A percentile compares a stretch with the other conserved stretches of the same genome.
Conservation (phyloP, 306 rosid genomes). For the Prunus mongolica region DNA sequence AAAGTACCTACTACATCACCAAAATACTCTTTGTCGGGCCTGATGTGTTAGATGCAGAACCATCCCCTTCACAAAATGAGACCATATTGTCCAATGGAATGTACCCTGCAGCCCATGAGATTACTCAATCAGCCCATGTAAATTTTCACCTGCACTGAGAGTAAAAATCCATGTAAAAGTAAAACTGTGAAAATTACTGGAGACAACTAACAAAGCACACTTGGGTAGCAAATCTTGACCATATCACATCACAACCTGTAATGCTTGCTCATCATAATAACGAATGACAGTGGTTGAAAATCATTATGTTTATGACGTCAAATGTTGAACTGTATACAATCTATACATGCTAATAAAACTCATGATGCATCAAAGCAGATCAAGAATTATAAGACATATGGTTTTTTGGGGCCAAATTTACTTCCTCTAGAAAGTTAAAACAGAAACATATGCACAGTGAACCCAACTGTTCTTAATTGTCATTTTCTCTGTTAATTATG, state of each 20-base stretch:
- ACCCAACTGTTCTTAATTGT: background rate
- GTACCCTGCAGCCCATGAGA: too few relatives aligned
- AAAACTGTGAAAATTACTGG: background rate
- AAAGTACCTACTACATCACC: too few relatives aligned
- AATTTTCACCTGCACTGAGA: background rate
- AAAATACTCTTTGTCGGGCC: too few relatives aligned
- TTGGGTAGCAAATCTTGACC: background rate
- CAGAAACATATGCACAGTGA: background rate
- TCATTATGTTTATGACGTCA: background rate
- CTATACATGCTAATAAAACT: background rate
- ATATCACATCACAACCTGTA: background rate
- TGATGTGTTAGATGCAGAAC: too few relatives aligned
- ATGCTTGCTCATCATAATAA: background rate
- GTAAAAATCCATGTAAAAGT: background rate
- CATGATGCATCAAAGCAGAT: background rate
- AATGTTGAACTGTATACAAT: background rate
- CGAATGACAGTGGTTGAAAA: constrained; percentile 6
- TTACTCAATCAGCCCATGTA: too few relatives aligned
- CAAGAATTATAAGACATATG: background rate
- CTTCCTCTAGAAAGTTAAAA: background rate
- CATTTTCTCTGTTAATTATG: background rate
- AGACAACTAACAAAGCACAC: background rate
- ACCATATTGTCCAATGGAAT: too few relatives aligned
- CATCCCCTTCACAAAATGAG: too few relatives aligned
- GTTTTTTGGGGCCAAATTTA: too few relatives aligned